Evolutionary conservation across 2,329 filamentous ascomycete species (phyloP).

Genomic region (Epichloe sylvatica): DNA sequence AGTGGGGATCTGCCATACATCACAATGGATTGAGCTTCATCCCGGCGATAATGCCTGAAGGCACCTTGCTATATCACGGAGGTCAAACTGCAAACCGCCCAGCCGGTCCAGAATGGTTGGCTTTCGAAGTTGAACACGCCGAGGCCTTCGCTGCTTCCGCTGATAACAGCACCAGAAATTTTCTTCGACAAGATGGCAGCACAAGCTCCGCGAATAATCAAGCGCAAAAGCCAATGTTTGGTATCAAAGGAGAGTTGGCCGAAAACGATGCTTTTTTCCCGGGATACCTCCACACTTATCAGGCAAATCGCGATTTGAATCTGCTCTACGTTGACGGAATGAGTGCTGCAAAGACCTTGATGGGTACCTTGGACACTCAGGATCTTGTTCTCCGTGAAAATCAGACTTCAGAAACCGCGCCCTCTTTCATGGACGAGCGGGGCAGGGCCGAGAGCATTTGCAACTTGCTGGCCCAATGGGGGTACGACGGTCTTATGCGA

Average conservation of each 20-base stretch:
- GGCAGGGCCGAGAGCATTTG: slow-evolving; percentile 43
- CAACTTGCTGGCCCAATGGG: slow-evolving; percentile 35
- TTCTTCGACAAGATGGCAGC: neutral
- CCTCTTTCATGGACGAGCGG: slow-evolving; percentile 27
- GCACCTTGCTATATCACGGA: slow-evolving; percentile 57
- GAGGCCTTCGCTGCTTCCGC: slow-evolving; percentile 40
- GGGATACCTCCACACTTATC: slow-evolving; percentile 56
- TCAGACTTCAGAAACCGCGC: slow-evolving; percentile 4
- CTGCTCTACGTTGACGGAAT: slow-evolving; percentile 59
- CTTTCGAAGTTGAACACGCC: slow-evolving; percentile 65
- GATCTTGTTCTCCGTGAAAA: slow-evolving; percentile 43
- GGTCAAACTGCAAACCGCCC: slow-evolving; percentile 30
- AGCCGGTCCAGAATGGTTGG: slow-evolving; percentile 51
- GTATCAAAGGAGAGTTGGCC: neutral
- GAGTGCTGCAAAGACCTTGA: slow-evolving; percentile 48
- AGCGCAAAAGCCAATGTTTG: slow-evolving; percentile 2
- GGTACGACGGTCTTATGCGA: slow-evolving; percentile 51
- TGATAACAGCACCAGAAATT: neutral
- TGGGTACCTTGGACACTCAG: slow-evolving; percentile 55
- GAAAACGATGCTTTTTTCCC: slow-evolving; percentile 8
- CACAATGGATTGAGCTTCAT: slow-evolving; percentile 68
- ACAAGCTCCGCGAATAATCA: neutral
- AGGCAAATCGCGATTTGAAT: slow-evolving; percentile 39
- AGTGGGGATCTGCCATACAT: slow-evolving; percentile 59
- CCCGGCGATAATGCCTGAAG: slow-evolving; percentile 47